Evolutionary conservation across 768 basidiomycete genomes (phyloP).

Genomic region (Agrocybe praecox): DNA sequence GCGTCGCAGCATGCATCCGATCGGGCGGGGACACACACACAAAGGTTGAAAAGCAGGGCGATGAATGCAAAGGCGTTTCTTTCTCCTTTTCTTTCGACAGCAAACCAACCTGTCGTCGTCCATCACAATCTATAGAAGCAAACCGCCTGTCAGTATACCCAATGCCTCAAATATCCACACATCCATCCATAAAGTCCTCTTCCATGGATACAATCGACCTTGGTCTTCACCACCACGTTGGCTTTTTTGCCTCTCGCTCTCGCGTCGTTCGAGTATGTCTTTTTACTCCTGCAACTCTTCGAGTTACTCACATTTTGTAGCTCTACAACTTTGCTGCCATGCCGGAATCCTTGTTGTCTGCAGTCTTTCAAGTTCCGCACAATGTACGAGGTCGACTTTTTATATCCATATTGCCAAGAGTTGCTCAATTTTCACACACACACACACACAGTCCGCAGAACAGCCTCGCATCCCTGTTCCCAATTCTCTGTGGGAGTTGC

Average conservation of each 20-base stretch:
- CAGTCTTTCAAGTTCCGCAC: conserved; percentile 39
- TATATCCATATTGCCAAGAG: conserved; percentile 11
- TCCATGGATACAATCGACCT: conserved; percentile 23
- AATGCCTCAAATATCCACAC: conserved; percentile 17
- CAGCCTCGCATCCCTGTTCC: conserved; percentile 33
- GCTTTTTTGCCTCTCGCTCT: conserved; percentile 53
- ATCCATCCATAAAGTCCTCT: conserved; percentile 7
- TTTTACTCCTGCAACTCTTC: background rate
- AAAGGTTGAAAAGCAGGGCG: conserved; percentile 14
- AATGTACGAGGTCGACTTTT: conserved; percentile 29
- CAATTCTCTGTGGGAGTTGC: conserved; percentile 50
- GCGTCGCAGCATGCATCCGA: conserved; percentile 16
- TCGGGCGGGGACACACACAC: conserved; percentile 19
- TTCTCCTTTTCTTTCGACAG: conserved; percentile 7
- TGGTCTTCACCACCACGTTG: conserved; percentile 15
- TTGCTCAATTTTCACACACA: conserved; percentile 19
- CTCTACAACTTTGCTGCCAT: conserved; percentile 40
- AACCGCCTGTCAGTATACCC: background rate
- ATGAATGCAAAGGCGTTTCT: conserved; percentile 9
- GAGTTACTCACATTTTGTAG: conserved; percentile 20
- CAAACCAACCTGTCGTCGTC: conserved; percentile 10
- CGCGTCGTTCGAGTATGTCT: conserved; percentile 50
- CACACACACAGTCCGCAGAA: too few species aligned
- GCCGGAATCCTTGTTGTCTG: conserved; percentile 37
- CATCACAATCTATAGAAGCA: conserved; percentile 17